Conservation (phyloP, 331 rosid genomes). For the Malus hybrid region DNA sequence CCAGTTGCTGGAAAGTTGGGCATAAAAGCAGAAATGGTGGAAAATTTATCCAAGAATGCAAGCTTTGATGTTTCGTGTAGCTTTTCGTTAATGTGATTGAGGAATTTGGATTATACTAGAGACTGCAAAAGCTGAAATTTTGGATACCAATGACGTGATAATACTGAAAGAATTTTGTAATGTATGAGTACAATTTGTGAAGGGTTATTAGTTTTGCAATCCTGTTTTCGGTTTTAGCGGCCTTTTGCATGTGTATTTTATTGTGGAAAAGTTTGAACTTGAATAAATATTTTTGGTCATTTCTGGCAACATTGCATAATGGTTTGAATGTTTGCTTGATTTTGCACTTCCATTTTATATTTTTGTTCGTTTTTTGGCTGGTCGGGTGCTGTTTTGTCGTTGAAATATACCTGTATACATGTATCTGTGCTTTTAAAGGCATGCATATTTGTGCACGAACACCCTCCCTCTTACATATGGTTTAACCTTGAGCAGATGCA, state of each 20-base stretch:
- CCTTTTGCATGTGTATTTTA: not conserved
- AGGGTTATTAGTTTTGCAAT: not conserved
- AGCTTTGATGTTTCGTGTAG: not conserved
- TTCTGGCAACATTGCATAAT: not conserved
- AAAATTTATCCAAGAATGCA: not conserved
- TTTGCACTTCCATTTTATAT: not conserved
- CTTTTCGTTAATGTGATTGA: not conserved
- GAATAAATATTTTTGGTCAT: not conserved
- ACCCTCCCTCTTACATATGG: conserved; percentile 1
- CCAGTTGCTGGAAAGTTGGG: not conserved
- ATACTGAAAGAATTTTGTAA: not conserved
- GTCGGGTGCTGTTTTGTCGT: not conserved
- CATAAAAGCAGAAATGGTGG: not conserved
- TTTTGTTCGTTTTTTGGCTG: not conserved
- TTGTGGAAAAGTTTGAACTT: not conserved
- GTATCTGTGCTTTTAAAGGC: not conserved
- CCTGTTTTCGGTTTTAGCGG: not conserved
- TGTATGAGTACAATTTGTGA: not conserved
- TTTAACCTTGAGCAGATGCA: conserved; percentile 56
- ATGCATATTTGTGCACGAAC: not conserved
- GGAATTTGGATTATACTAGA: not conserved
- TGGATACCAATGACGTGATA: not conserved
- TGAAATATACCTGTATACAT: not conserved
- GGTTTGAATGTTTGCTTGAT: not conserved
- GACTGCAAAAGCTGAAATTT: not conserved